phyloP scores from a whole-genome alignment of 768 basidiomycete species.

The Mycena venus region DNA sequence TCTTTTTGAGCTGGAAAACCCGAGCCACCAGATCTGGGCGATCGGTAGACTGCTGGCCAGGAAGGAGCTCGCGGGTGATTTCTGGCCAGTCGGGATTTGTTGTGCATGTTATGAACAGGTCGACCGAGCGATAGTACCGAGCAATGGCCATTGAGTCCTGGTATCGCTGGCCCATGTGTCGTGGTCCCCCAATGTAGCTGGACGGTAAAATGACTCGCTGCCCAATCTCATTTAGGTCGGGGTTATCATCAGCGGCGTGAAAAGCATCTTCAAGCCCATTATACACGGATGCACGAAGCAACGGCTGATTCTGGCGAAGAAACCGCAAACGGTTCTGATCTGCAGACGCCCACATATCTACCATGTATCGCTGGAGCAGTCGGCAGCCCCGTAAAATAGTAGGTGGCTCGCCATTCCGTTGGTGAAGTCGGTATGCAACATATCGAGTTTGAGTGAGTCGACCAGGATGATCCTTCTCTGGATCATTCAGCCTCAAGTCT shows the following conservation, averaged over 20 bases:
- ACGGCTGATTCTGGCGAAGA: background rate
- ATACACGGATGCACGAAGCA: background rate
- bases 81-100: conserved; percentile 52
- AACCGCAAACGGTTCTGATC: background rate
- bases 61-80: background rate
- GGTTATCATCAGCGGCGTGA: background rate
- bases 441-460: background rate
- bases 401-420: background rate
- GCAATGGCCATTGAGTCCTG: background rate
- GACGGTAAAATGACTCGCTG: background rate
- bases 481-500: background rate
- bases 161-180: background rate
- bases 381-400: background rate
- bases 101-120: background rate
- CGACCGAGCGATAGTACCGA: background rate
- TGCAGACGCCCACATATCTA: background rate
- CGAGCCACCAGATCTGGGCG: conserved; percentile 43
- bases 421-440: background rate
- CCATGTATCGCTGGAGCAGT: background rate
- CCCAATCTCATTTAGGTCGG: background rate
- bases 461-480: background rate
- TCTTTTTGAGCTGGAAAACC: conserved; percentile 33
- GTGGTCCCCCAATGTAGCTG: background rate
- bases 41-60: conserved; percentile 24
- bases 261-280: background rate